Base-by-base conservation (phyloP, 495 filamentous ascomycete species). In the Lasiosphaeria miniovina region DNA sequence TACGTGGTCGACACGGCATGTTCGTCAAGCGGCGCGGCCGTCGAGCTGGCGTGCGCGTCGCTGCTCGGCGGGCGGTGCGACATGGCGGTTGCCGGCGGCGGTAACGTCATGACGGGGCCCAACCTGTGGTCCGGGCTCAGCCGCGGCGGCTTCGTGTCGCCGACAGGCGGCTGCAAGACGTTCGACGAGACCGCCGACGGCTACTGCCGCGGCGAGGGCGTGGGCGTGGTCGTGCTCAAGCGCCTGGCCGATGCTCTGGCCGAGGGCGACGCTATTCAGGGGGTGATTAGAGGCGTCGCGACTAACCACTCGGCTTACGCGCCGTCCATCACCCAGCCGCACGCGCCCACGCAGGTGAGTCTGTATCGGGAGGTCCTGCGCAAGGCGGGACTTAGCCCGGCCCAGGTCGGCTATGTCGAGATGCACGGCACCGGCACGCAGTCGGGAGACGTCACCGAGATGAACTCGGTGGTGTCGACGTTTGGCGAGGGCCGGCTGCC, bases 401-500 rank as follows among this genome's bases (percentile, higher is more conserved):
- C 80, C 43, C 82, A 86, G 14, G 68, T 90, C 33, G 80, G 77
- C 60, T 90, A 88, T 61, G 80, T 90, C 35, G 88, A 91, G 63
- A 84, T 88, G 74, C 89, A 92, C 64, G 89, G 89, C 9, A 91
- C 89, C 0, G 89, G 88, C 6, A 90, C 88, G 0, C 85, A 86
- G 55, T 85, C 83, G 9, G 88, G 88, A 2, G 88, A 91, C 66
- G 81, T 49, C 61, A 77, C 79, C 0, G 88, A 91, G 70, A 83
- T 88, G 79, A 68, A 74, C 34, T 84, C 82, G 8, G 81, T 90
- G 12, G 78, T 83, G n/a, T 83, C 86, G 53, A 77, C 84, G 24
- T 92, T 94, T 63, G 86, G 86, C 31, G 69, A 74, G 10, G 61
- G 71, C 54, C 81, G 88, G 38, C 77, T 74, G 1, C 73, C 82